These are phyloP conservation scores for Corrigiola litoralis DNA, from an alignment of 179 eudicot species.

Conservation along the genomic window DNA sequence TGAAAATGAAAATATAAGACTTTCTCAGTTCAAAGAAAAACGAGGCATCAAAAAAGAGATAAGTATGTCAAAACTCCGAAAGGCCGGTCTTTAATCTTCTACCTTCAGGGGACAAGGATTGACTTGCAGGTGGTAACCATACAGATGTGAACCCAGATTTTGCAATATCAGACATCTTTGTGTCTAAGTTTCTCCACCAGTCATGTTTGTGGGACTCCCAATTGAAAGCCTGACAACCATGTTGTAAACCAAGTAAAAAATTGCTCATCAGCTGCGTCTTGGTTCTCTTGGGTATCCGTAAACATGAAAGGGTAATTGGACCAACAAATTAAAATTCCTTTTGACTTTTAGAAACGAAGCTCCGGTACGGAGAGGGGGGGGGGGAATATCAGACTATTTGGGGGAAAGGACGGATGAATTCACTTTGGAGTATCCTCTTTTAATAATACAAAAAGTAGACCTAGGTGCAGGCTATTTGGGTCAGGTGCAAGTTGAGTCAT, in stretches of 20 bases:
- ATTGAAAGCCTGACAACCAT: constrained; percentile 66
- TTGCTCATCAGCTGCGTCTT: neutral
- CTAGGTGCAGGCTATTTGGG: too few relatives aligned
- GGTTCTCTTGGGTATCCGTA: neutral
- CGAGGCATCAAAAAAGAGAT: too few relatives aligned
- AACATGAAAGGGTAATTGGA: neutral
- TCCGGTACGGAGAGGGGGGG: neutral
- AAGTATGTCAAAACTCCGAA: too few relatives aligned
- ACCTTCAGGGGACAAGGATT: constrained; percentile 82
- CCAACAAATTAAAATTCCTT: neutral
- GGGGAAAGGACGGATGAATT: too few relatives aligned
- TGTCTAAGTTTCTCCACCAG: constrained; percentile 84
- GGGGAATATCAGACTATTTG: neutral
- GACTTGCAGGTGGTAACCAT: constrained; percentile 85
- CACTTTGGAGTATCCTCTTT: too few relatives aligned
- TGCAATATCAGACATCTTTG: constrained; percentile 70
- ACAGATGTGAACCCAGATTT: constrained; percentile 83
- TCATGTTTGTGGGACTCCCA: constrained; percentile 92
- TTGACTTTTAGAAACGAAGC: neutral
- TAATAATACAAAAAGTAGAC: too few relatives aligned
- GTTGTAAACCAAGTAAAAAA: neutral
- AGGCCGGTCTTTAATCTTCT: neutral
- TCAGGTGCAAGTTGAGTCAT: too few relatives aligned
- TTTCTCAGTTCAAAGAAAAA: neutral
- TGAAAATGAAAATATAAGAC: constrained; percentile 16